Base-by-base conservation (phyloP, 208 protist species). In the Wallacemonas sp. region DNA sequence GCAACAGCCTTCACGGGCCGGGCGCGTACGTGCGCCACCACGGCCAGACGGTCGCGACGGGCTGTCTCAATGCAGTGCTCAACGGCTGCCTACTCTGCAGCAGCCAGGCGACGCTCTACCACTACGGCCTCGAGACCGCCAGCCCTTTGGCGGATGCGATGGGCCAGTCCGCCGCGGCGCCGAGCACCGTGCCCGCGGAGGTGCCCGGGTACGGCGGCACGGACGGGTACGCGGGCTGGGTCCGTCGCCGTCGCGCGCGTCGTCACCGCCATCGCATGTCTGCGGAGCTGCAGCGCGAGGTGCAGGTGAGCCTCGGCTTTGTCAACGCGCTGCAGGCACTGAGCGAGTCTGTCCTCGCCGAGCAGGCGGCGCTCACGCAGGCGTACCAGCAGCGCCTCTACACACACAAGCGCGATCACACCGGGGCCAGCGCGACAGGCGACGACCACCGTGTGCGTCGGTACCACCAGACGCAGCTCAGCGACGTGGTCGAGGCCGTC, bases 41-140 rank as follows among this genome's bases (percentile, higher is more conserved):
- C 72, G 50, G 74, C 20, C 75, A 77, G 23, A 45, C 72, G 26
- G 57, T 83, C 25, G 61, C 61, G n/a, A 57, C 71, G 18, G 61
- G 63, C 11, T 76, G 74, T 48, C 49, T 73, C 33, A 79, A 77
- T 39, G 79, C 73, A 2, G 36, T 77, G 28, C 57, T 92, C n/a
- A 89, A 92, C 59, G 36, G 41, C 11, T 76, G 85, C 33, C 70
- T 92, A 18, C 59, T 89, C 7, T 42, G 74, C 36, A 65, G 65
- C 20, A 59, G 66, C 3, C 42, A 54, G 10, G 39, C 54, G 11
- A 63, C 61, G 14, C 46, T 44, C 14, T 25, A 29, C 23, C 25
- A 31, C 25, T 67, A 61, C 59, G 46, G 61, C 22, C 55, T 82
- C 25, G 55, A 67, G 12, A 52, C 79, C 32, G 26, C 57, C 33